Evolutionary conservation across 306 rosid genomes (phyloP), one percentile per base, ranked within the genome.

Genomic region (Cucumis hystrix): DNA sequence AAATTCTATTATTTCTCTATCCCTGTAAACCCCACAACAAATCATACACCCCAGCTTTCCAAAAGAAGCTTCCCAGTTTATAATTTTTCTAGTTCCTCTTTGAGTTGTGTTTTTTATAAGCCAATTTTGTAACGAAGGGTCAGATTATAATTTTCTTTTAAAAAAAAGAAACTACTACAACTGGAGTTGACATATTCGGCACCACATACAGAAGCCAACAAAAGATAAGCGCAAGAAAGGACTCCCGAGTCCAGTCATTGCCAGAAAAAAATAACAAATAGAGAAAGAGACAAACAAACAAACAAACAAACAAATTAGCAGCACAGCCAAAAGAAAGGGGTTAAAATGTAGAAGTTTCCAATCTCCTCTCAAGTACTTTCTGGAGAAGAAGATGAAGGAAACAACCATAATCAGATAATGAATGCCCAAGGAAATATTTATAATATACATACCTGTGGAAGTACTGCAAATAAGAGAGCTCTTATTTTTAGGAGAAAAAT

Each of bases 391-490:
- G 43, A 16, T 64, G 23, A 35, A 67, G 25, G 68, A 28, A 25
- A 66, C 21, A 45, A 14, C 14, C 40, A 47, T 9, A 25, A 47
- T 11, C 40, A 70, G 55, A 70, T 47, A 69, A 69, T 21, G 40
- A 68, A 11, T 68, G 55, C 75, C 21, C 75, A 25, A 25, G 30
- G 13, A 30, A 63, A 67, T 11, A 41, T 41, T n/a, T 12, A 40
- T 11, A 58, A 70, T 80, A 75, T 18, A 85, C 83, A 80, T 83
- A 92, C 98, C 89, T 86, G 91, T 52, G 98, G 98, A 76, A 88
- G 83, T 61, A 92, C 81, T 30, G 96, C 97, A 77, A 90, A 90
- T 20, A 94, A 83, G 78, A 94, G 89, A 81, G 98, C 97, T 87
- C 98, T 90, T 67, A 87, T 58, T 88, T 94, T 92, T 75, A 94